Percentiles rank a stretch among this genome's conserved stretches.
Evolutionary conservation across 495 filamentous ascomycete genomes (phyloP).

Genomic region (Lophiotrema nucula): DNA sequence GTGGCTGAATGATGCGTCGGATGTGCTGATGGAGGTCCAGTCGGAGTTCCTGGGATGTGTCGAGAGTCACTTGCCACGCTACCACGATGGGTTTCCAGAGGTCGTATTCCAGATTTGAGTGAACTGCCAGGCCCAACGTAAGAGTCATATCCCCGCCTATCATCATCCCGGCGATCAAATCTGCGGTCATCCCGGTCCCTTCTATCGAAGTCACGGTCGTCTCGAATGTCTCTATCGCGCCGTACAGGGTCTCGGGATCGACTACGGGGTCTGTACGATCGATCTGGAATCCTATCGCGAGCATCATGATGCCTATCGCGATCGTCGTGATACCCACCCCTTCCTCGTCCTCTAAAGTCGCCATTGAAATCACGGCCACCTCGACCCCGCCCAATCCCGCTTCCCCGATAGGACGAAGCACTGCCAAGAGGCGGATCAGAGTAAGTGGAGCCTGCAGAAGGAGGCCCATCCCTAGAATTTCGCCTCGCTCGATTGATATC

Average conservation of each 20-base stretch:
- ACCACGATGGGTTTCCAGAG: conserved; percentile 35
- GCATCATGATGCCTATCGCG: conserved; percentile 45
- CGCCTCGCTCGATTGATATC: conserved; percentile 52
- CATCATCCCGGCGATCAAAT: conserved; percentile 55
- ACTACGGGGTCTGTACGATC: conserved; percentile 27
- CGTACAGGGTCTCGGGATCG: conserved; percentile 32
- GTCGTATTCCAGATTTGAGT: conserved; percentile 36
- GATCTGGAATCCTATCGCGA: conserved; percentile 14
- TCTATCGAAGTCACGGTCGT: conserved; percentile 41
- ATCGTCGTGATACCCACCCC: conserved; percentile 64
- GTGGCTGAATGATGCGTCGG: conserved; percentile 18
- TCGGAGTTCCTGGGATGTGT: conserved; percentile 22
- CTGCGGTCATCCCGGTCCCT: conserved; percentile 37
- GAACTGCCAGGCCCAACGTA: conserved; percentile 24
- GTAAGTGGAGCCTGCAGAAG: conserved; percentile 66
- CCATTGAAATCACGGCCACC: conserved; percentile 53
- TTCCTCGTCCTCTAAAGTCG: conserved; percentile 50
- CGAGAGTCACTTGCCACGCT: conserved; percentile 19
- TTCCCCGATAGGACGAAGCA: conserved; percentile 51
- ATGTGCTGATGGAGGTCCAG: conserved; percentile 27
- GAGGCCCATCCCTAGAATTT: conserved; percentile 60
- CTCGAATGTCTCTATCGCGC: conserved; percentile 38
- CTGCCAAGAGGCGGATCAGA: conserved; percentile 61
- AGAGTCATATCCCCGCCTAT: conserved; percentile 41
- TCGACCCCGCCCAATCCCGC: conserved; percentile 58